These are phyloP conservation scores for Neurospora sp. DNA, from an alignment of 495 filamentous ascomycete species.

Conservation along the genomic window DNA sequence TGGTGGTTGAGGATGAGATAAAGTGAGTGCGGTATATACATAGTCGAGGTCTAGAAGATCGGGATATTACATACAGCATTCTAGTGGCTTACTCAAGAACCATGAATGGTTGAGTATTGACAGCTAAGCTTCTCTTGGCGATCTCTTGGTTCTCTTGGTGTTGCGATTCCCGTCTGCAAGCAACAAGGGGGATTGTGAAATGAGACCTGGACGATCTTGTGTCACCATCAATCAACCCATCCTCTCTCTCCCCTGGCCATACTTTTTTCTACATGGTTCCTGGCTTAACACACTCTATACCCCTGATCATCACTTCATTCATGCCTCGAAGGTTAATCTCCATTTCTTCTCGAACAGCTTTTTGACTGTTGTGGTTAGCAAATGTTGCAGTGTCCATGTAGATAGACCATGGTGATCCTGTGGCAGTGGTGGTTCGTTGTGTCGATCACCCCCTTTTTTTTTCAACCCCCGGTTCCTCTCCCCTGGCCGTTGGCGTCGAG, in stretches of 20 bases:
- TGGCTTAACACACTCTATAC: neutral
- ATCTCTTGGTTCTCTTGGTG: neutral
- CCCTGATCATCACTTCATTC: neutral
- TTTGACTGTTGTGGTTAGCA: neutral
- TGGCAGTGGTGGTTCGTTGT: neutral
- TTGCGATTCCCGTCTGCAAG: neutral
- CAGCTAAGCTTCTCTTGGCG: neutral
- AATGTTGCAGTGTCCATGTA: neutral
- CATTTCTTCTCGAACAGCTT: neutral
- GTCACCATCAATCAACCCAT: neutral
- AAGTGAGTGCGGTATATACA: neutral
- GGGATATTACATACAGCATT: too few relatives aligned
- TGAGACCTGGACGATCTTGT: neutral
- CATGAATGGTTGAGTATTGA: neutral
- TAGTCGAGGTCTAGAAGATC: neutral
- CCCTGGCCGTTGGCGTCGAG: neutral
- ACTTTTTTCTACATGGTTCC: neutral
- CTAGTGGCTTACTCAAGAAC: too few relatives aligned
- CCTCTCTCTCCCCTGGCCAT: neutral
- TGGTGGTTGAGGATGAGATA: too few relatives aligned
- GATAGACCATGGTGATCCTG: neutral
- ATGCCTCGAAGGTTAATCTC: neutral
- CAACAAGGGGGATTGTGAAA: neutral
- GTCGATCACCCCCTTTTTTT: neutral
- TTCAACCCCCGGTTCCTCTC: neutral